Percentiles rank a stretch among this genome's conserved stretches.
Conservation (phyloP, 768 basidiomycete genomes). For the Leccinellum albellum region DNA sequence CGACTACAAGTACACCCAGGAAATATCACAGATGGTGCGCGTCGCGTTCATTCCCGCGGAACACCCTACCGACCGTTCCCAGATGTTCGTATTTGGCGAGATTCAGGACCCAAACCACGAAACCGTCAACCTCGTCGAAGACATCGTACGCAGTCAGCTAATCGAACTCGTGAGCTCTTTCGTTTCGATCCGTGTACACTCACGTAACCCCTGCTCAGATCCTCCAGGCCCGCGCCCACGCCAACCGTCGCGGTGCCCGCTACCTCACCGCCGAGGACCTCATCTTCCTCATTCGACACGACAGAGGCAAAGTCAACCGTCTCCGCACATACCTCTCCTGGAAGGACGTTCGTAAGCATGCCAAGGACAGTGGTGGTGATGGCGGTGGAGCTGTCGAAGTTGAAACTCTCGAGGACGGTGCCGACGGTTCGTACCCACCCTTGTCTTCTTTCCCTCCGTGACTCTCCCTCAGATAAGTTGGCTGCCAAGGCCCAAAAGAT, state of each 20-base stretch:
- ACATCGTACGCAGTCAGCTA: conserved; percentile 86
- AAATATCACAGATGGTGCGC: conserved; percentile 89
- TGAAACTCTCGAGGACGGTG: conserved; percentile 78
- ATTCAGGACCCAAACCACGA: conserved; percentile 86
- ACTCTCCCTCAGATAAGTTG: conserved; percentile 56
- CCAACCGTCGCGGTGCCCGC: conserved; percentile 77
- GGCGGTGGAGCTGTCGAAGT: conserved; percentile 79
- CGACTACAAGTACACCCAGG: conserved; percentile 87
- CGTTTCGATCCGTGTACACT: conserved; percentile 4
- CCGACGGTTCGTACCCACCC: conserved; percentile 56
- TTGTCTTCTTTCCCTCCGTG: not conserved
- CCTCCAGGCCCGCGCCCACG: conserved; percentile 81
- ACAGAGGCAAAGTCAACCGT: conserved; percentile 90
- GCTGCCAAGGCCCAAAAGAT: conserved; percentile 86
- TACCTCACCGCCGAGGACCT: conserved; percentile 91
- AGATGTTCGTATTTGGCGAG: conserved; percentile 98
- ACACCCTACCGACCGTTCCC: not conserved
- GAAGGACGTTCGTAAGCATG: conserved; percentile 96
- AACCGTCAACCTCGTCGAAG: conserved; percentile 92
- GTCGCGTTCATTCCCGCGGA: not conserved
- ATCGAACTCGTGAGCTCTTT: conserved; percentile 70
- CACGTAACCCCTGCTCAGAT: conserved; percentile 46
- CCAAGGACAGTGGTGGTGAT: conserved; percentile 84
- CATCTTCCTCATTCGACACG: conserved; percentile 93
- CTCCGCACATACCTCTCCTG: conserved; percentile 91